Percentiles rank a stretch among this genome's conserved stretches.
These are phyloP conservation scores for Myxozyma sirexii DNA, from an alignment of 805 yeast genomes.

Conservation along the genomic window DNA sequence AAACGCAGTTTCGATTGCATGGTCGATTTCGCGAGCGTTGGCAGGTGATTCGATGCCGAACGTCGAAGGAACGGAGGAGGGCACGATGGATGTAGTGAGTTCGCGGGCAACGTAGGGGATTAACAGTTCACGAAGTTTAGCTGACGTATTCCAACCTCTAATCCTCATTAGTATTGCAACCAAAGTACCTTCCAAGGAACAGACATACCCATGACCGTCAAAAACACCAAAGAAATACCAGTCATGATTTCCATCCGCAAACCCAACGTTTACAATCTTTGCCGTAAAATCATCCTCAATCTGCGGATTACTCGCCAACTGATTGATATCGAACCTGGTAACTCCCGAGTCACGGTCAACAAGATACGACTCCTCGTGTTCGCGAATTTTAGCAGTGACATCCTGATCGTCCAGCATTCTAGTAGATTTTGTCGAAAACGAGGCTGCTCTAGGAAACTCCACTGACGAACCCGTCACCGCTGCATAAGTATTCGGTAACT, in stretches of 20 bases:
- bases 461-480: slow-evolving; percentile 4
- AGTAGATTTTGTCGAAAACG: slow-evolving; percentile 15
- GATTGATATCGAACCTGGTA: slow-evolving; percentile 82
- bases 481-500: slow-evolving; percentile 5
- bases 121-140: slow-evolving; percentile 78
- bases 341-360: slow-evolving; percentile 83
- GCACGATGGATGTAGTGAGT: slow-evolving; percentile 59
- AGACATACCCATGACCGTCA: slow-evolving; percentile 78
- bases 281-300: slow-evolving; percentile 94
- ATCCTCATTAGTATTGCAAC: too few species aligned
- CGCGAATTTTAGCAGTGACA: slow-evolving; percentile 67
- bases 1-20: slow-evolving; percentile 81
- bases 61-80: slow-evolving; percentile 35
- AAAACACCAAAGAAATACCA: slow-evolving; percentile 95
- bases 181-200: background rate
- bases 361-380: slow-evolving; percentile 73
- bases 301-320: slow-evolving; percentile 87
- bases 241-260: slow-evolving; percentile 57
- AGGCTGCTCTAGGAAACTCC: slow-evolving; percentile 26
- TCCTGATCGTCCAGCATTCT: slow-evolving; percentile 60
- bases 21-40: slow-evolving; percentile 57
- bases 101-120: slow-evolving; percentile 77
- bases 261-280: slow-evolving; percentile 50
- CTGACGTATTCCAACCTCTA: slow-evolving; percentile 88
- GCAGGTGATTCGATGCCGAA: slow-evolving; percentile 48